Percentiles rank a stretch among this genome's conserved stretches.
These are phyloP conservation scores for Kalmusia sp. DNA, from an alignment of 2,329 filamentous ascomycete genomes.

Conservation along the genomic window DNA sequence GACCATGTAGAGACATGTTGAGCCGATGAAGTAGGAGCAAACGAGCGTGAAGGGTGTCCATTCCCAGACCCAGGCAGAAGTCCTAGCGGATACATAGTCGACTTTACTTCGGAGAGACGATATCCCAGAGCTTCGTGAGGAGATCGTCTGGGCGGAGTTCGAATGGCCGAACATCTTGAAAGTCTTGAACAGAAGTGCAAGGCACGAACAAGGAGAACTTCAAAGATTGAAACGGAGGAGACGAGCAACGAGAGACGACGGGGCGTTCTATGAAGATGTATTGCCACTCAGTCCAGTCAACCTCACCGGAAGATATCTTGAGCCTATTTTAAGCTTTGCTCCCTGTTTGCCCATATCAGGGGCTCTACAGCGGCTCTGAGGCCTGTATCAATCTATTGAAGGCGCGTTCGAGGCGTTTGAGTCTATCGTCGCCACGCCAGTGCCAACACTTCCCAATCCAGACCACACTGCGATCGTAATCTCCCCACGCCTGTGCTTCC, in stretches of 20 bases:
- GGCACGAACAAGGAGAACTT: not conserved
- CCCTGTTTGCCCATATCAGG: too few relatives aligned
- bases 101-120: not conserved
- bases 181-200: too few relatives aligned
- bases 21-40: conserved; percentile 46
- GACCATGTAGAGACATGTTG: conserved; percentile 45
- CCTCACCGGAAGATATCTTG: too few relatives aligned
- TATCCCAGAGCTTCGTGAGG: not conserved
- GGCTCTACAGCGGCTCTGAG: too few relatives aligned
- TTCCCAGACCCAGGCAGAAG: conserved; percentile 32
- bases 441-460: not conserved
- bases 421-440: too few relatives aligned
- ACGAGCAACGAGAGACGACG: not conserved
- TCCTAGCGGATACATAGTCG: conserved; percentile 11
- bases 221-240: not conserved
- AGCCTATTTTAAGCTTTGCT: not conserved
- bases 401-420: not conserved
- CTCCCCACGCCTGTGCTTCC: not conserved
- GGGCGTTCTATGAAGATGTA: not conserved
- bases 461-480: not conserved
- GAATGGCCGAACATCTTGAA: not conserved
- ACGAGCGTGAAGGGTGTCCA: conserved; percentile 48
- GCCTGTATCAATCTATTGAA: not conserved
- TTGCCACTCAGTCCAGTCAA: not conserved
- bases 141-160: not conserved